Base-by-base conservation (phyloP, 441 rosid genomes). In the Arabidopsis hybrid region DNA sequence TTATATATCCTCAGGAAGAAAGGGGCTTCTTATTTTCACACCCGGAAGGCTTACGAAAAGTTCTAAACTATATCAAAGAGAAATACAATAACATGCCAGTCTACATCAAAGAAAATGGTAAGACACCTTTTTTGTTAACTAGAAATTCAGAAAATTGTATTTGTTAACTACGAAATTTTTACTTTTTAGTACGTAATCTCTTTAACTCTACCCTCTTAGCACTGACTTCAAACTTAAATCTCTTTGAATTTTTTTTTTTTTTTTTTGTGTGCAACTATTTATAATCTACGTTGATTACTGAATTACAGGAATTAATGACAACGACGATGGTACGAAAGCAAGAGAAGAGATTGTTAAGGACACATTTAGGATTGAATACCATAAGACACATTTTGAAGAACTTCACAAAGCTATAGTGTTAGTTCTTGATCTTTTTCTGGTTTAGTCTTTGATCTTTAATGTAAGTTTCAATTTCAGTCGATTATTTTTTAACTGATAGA, bases 51-150 rank as follows among this genome's bases (percentile, higher is more conserved):
- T 47, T 79, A 9, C 34, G 75, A 39, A 69, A 79, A 64, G 58
- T 67, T 47, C 29, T 79, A 21, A 79, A 71, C 47, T 79, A 79
- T 50, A 65, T 71, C 40, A 79, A 75, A 63, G 79, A 79, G 11
- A 75, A 21, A 60, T 79, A 79, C 82, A 71, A 79, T 55, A 79
- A 79, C 62, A 67, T 76, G 8, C 72, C 79, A 0, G 79, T 79
- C 69, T 75, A 75, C 65, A 79, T 79, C 4, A 79, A 70, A 62
- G 82, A 79, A 55, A 79, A 79, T 46, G 82, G 82, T 79, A 43
- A 64, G 71, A 34, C 45, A 13, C 14, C 5, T 62, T 11, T 51
- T 43, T 35, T 45, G 2, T 14, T 17, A 4, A 38, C 7, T 55
- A 31, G 7, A 31, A 26, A 26, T 26, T 26, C 29, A 26, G 29